phyloP scores from a whole-genome alignment of 2,329 filamentous ascomycete species.

The Arthroderma uncinatum region DNA sequence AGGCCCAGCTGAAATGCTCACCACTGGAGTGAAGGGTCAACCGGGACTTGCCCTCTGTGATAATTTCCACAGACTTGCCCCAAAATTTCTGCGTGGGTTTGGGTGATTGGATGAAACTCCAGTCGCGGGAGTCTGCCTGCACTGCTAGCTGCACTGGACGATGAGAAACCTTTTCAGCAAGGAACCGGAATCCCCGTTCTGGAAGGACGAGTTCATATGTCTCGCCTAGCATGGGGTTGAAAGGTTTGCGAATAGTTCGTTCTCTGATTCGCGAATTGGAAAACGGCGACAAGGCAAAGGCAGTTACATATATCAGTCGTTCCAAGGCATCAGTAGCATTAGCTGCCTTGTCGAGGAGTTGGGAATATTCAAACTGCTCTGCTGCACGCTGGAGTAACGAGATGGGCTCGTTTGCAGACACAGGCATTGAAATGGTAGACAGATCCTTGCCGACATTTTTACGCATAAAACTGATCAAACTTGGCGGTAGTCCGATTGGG shows the following conservation, averaged over 20 bases:
- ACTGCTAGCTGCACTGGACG: conserved; percentile 85
- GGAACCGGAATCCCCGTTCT: conserved; percentile 73
- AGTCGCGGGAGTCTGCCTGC: conserved; percentile 75
- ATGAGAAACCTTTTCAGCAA: conserved; percentile 94
- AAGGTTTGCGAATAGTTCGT: conserved; percentile 85
- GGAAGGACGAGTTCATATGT: conserved; percentile 87
- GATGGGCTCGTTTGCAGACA: conserved; percentile 85
- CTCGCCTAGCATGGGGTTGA: conserved; percentile 93
- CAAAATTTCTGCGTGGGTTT: conserved; percentile 94
- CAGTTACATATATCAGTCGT: conserved; percentile 71
- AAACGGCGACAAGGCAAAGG: conserved; percentile 82
- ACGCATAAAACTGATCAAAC: conserved; percentile 81
- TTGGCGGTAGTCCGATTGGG: conserved; percentile 70
- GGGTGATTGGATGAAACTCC: conserved; percentile 80
- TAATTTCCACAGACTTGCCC: conserved; percentile 92
- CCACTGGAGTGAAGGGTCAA: conserved; percentile 63
- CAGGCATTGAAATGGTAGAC: conserved; percentile 93
- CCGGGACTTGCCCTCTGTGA: conserved; percentile 76
- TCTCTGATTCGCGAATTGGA: conserved; percentile 76
- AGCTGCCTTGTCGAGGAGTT: conserved; percentile 66
- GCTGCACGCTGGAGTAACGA: conserved; percentile 80
- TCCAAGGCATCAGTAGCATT: conserved; percentile 48
- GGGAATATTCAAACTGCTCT: conserved; percentile 83
- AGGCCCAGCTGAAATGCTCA: conserved; percentile 78
- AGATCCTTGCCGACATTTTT: conserved; percentile 98